These are phyloP conservation scores for Populus hybrid DNA, from an alignment of 441 rosid species.

Conservation along the genomic window DNA sequence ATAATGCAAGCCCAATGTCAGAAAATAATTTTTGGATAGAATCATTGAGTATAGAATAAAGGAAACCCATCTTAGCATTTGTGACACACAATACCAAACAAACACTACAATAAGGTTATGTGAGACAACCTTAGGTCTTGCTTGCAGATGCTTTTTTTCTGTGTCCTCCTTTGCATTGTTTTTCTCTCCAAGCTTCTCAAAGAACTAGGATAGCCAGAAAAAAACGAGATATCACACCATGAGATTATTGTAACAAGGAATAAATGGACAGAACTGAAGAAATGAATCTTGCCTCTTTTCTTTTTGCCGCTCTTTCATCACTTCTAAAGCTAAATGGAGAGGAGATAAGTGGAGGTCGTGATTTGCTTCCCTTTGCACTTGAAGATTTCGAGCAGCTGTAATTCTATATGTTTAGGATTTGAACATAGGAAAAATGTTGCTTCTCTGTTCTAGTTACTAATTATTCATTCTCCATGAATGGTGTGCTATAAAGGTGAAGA, in stretches of 20 bases:
- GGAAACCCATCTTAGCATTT: neutral
- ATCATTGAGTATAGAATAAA: neutral
- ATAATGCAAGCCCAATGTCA: neutral
- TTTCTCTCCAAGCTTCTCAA: constrained; percentile 67
- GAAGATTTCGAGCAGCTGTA: constrained; percentile 44
- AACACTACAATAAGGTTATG: neutral
- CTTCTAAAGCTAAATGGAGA: constrained; percentile 74
- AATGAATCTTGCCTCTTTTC: constrained; percentile 67
- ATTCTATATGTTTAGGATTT: constrained; percentile 15
- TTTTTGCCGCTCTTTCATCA: constrained; percentile 77
- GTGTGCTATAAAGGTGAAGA: neutral
- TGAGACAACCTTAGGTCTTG: constrained; percentile 37
- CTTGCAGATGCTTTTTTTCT: constrained; percentile 35
- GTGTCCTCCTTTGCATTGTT: constrained; percentile 32
- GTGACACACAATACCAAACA: neutral
- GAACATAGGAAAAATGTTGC: constrained; percentile 1
- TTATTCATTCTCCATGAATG: neutral
- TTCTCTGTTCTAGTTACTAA: neutral
- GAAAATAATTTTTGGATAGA: neutral
- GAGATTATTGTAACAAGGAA: constrained; percentile 12
- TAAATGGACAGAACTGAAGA: constrained; percentile 8
- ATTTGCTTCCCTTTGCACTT: constrained; percentile 40
- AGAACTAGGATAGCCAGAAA: constrained; percentile 45
- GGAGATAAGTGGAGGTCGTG: constrained; percentile 36
- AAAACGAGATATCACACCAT: neutral